Percentiles rank a stretch among this genome's conserved stretches.
phyloP scores from a whole-genome alignment of 441 rosid genomes.

The Cnidoscolus chayamansa region DNA sequence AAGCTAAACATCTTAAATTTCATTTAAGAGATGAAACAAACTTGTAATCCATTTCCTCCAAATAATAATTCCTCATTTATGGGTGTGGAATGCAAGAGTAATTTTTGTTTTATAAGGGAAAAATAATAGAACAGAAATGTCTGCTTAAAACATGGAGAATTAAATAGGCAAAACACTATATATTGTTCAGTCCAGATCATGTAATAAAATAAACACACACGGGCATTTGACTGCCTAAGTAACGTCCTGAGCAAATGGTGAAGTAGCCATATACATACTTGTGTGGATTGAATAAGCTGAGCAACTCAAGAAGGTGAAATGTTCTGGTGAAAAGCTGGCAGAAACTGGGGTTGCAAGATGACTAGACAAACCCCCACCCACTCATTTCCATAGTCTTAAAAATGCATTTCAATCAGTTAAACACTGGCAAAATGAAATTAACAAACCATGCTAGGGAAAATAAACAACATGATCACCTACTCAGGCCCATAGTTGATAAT shows the following conservation, averaged over 20 bases:
- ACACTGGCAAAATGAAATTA: not conserved
- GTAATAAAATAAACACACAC: not conserved
- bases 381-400: not conserved
- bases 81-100: not conserved
- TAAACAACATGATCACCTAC: not conserved
- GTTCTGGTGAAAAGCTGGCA: not conserved
- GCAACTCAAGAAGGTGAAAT: not conserved
- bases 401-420: not conserved
- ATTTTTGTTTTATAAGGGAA: not conserved
- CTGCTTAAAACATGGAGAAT: not conserved
- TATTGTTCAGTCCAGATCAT: not conserved
- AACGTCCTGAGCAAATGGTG: not conserved
- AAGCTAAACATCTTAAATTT: slow-evolving; percentile 5
- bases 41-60: not conserved
- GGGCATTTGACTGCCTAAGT: not conserved
- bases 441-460: not conserved
- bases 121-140: not conserved
- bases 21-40: not conserved
- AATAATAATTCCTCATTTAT: not conserved
- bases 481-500: not conserved
- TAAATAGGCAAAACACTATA: not conserved
- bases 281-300: not conserved
- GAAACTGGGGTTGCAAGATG: slow-evolving; percentile 1
- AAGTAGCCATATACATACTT: not conserved
- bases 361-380: not conserved